Base-by-base conservation (phyloP, 495 filamentous ascomycete genomes). In the Xylaria grammica region DNA sequence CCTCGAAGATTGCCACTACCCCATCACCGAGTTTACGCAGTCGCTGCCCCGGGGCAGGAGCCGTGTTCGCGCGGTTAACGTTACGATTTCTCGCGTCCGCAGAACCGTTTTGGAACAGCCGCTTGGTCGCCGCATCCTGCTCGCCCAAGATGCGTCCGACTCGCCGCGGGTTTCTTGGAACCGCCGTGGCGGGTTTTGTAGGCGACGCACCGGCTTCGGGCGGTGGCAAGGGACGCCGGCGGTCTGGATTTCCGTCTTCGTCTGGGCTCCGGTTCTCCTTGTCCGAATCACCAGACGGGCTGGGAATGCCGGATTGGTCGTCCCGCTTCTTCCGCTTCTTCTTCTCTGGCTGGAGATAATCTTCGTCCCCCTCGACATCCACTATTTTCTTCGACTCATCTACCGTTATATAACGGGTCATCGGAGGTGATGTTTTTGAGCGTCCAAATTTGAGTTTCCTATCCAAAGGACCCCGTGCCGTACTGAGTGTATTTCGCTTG, bases 261-360 rank as follows among this genome's bases (percentile, higher is more conserved):
- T 82, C 64, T 58, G 82, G 67, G 52, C 89, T 84, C 91, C 91
- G 95, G 73, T 97, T 97, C 78, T 97, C 94, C 74, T 97, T 97
- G 70, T 97, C 94, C 1, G 92, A 96, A 57, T 97, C 94, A 42
- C 74, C 77, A 1, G 74, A 73, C 0, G 71, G 67, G 34, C 71
- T 72, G 10, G 72, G 45, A 24, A 74, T 66, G 30, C 66, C 63
- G n/a, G 72, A 71, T 8, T 73, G 61, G 20, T 75, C 71, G 82
- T 62, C 68, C 64, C 77, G 88, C 65, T 73, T 72, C 0, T 60
- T 63, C 29, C 71, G 69, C 49, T 68, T 65, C 60, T 72, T 70
- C 27, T 78, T 72, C 27, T 55, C 72, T n/a, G 69, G 62, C 6
- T 75, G 73, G 15, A 69, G 26, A 24, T 57, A 66, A 30, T 52